These are phyloP conservation scores for Phytophthora meadii DNA, from an alignment of 352 stramenopile species.

Conservation along the genomic window DNA sequence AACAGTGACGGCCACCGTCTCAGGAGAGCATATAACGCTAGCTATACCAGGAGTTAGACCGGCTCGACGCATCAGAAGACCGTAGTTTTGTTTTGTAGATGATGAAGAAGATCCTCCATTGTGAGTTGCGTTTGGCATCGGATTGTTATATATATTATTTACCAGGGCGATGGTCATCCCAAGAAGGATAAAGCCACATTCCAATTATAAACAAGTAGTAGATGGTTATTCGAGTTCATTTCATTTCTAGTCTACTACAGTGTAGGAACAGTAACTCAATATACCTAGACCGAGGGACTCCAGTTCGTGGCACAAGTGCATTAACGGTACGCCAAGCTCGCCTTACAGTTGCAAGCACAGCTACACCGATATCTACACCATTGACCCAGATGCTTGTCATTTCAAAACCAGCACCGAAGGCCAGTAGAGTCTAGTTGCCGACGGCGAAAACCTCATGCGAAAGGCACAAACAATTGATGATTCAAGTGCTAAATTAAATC, in stretches of 20 bases:
- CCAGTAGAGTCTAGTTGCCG: no score
- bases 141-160: no score
- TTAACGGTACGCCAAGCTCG: slow-evolving; percentile 13
- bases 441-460: no score
- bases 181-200: slow-evolving; percentile 3
- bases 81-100: slow-evolving; percentile 17
- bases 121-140: slow-evolving; percentile 7
- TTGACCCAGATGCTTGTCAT: neutral
- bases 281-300: no score
- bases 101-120: neutral
- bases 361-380: neutral
- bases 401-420: neutral
- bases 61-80: slow-evolving; percentile 20
- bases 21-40: slow-evolving; percentile 49
- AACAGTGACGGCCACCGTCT: slow-evolving; percentile 48
- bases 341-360: slow-evolving; percentile 42
- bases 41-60: slow-evolving; percentile 30
- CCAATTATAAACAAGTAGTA: slow-evolving; percentile 12
- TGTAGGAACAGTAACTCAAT: no score
- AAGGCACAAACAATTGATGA: slow-evolving; percentile 5
- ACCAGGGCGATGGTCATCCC: neutral
- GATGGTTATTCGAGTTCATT: no score
- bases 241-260: no score
- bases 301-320: no score
- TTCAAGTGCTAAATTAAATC: neutral